Evolutionary conservation across 2,329 filamentous ascomycete species (phyloP), one percentile per base, ranked within the genome.

Genomic region (Talaromyces marneffei): DNA sequence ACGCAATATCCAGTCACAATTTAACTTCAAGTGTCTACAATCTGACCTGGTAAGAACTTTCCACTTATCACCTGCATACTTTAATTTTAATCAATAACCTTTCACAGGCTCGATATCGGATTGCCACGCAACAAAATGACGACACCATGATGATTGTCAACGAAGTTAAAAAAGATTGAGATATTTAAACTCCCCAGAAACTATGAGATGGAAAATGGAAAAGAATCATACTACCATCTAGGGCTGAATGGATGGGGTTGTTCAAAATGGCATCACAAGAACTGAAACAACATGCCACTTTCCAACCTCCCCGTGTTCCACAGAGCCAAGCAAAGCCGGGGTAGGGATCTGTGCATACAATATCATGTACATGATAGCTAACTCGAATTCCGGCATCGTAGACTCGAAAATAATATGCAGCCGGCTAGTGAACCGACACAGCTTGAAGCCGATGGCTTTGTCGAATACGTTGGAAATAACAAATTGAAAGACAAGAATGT

Each of bases 401-500:
- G 65, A 20, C 60, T 67, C 27, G 66, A 69, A 52, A 68, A 64
- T 39, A 42, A 67, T 14, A 68, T 75, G 71, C 56, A 59, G 16
- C 66, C 70, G 0, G 62, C 70, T 7, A 76, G 72, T 59, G 73
- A 75, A 65, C 59, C 72, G 7, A 73, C 71, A 4, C 74, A 72
- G 31, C 61, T 75, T 5, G 73, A 76, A 1, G 59, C 59, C 6
- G 68, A 61, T 0, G 59, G 60, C 0, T 72, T 74, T 23, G 52
- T 68, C 5, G 74, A 77, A 58, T 79, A 79, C 68, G 63, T 70
- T 25, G 80, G 80, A 0, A 79, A 79, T 1, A 77, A 75, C 16
- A 84, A 83, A 64, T 70, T 85, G 50, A 77, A 77, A 35, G 78
- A 76, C 7, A 78, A 77, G 66, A 83, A 82, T 44, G 80, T 78